Evolutionary conservation across 2,329 filamentous ascomycete genomes (phyloP), one percentile per base, ranked within the genome.

Genomic region (Ceratocystis huliohia): DNA sequence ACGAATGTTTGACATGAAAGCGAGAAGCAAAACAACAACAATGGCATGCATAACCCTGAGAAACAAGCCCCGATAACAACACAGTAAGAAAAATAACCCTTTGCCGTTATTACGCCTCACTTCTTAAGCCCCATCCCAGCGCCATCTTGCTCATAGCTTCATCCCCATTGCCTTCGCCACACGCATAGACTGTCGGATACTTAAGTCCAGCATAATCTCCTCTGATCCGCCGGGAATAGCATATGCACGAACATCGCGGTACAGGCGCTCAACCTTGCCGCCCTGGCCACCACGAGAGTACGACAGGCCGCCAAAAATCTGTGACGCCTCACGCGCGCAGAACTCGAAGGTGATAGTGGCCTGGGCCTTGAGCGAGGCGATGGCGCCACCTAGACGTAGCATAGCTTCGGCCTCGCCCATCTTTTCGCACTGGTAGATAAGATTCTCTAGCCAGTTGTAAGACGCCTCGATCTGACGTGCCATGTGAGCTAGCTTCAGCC

Each of bases 171-270:
- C 86, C 82, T 96, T 87, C 72, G 91, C 89, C 66, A 99, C 94
- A 75, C 85, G 86, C 80, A 96, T 75, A 69, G 87, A 88, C 81
- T 96, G 92, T 72, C 93, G 83, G 76, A 99, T 96, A 78, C 90
- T 96, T 73, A 99, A 77, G 76, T 99, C 94, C 70, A 97, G 80
- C 94, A 99, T 99, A 70, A 99, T 99, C 82, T 99, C 94, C 79
- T 99, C 93, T 70, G 86, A 91, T 28, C 94, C 94, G 73, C 94
- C 94, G 2, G 94, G 94, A 71, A 99, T 93, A 69, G 94, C 93
- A 76, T 99, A 97, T 0, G 94, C 94, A 71, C 94, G 84, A 17
- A 97, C 94, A 75, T 99, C 94, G 69, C 94, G 84, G 77, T 97
- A 97, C 72, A 99, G 78, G 68, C 94, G 80, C 84, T 99, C 94